A percentile compares a stretch with the other conserved stretches of the same genome.
Conservation (phyloP, 1,284 basidiomycete species). For the Ustilago esculenta region DNA sequence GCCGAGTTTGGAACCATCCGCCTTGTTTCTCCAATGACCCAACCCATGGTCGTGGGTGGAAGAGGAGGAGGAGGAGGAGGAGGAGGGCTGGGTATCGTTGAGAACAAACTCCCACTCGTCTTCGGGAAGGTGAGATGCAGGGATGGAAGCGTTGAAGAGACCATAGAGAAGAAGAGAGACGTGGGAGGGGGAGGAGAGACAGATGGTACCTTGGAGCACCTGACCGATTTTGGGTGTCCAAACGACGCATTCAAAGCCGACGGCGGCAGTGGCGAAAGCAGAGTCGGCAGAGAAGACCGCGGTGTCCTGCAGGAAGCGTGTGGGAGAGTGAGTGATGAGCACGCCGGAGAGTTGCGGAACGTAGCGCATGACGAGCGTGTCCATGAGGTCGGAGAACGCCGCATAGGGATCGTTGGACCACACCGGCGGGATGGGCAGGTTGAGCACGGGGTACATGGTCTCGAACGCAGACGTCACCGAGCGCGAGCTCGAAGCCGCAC, state of each 20-base stretch:
- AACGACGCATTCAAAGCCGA: conserved; percentile 83
- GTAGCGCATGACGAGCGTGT: conserved; percentile 71
- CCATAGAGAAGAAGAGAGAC: conserved; percentile 89
- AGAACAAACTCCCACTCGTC: conserved; percentile 88
- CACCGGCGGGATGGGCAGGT: conserved; percentile 60
- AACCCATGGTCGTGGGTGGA: conserved; percentile 40
- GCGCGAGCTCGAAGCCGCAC: conserved; percentile 1
- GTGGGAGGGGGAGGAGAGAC: conserved; percentile 91
- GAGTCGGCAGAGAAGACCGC: conserved; percentile 83
- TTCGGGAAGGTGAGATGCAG: conserved; percentile 85
- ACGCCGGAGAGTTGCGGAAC: conserved; percentile 87
- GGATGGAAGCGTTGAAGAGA: conserved; percentile 97
- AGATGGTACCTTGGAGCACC: conserved; percentile 85
- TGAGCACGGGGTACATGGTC: conserved; percentile 51
- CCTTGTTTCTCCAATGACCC: conserved; percentile 83
- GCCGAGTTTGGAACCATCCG: conserved; percentile 78
- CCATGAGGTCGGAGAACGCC: conserved; percentile 61
- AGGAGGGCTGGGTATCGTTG: conserved; percentile 65
- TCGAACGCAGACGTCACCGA: conserved; percentile 49
- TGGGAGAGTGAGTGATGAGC: conserved; percentile 83
- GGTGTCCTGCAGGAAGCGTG: conserved; percentile 76
- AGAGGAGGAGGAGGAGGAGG: conserved; percentile 14
- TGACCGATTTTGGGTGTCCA: conserved; percentile 90
- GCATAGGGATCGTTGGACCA: conserved; percentile 44
- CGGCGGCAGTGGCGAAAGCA: conserved; percentile 81